A percentile compares a stretch with the other conserved stretches of the same genome.
Conservation (phyloP, 1,139 yeast genomes). For the Kodamaea derodonti region DNA sequence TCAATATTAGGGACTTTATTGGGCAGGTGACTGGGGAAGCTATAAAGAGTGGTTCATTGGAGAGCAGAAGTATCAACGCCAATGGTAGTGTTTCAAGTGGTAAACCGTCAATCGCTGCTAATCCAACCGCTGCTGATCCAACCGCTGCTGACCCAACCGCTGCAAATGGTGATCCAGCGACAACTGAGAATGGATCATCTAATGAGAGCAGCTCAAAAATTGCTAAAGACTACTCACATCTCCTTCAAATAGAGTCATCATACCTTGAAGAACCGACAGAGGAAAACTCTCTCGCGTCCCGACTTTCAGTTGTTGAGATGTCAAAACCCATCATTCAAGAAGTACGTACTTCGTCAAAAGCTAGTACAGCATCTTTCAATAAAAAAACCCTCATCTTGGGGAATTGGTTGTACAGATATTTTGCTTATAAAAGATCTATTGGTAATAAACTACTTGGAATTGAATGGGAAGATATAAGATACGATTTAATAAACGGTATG, state of each 20-base stretch:
- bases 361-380: conserved; percentile 28
- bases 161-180: no score
- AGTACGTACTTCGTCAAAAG: conserved; percentile 27
- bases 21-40: neutral
- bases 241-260: conserved; percentile 6
- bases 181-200: no score
- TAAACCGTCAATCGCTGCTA: no score
- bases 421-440: conserved; percentile 38
- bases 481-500: conserved; percentile 36
- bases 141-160: no score
- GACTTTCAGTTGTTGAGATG: conserved; percentile 20
- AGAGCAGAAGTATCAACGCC: neutral
- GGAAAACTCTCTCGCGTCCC: conserved; percentile 18
- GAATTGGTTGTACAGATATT: conserved; percentile 34
- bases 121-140: no score
- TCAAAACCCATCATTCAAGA: conserved; percentile 30
- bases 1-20: neutral
- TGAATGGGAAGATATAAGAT: conserved; percentile 46
- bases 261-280: conserved; percentile 9
- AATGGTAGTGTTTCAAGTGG: neutral
- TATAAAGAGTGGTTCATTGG: neutral
- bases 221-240: conserved; percentile 19
- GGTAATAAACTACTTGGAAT: conserved; percentile 38
- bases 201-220: neutral
- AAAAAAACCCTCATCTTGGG: conserved; percentile 25